Evolutionary conservation across 345 rosid species (phyloP).

Genomic region (Pelargonium nanum): DNA sequence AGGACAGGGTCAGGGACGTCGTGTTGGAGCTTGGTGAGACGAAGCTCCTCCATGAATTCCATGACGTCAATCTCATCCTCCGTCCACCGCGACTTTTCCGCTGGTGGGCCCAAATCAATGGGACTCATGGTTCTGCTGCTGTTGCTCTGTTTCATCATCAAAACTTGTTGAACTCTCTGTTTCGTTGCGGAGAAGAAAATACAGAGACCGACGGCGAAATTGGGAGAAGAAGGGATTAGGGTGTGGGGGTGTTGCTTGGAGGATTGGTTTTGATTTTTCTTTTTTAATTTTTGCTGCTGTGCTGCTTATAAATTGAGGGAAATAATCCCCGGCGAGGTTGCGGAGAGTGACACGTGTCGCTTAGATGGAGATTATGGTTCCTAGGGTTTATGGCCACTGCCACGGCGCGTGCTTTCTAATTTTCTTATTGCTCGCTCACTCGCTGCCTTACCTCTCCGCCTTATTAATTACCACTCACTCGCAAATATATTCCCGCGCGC

Average conservation of each 20-base stretch:
- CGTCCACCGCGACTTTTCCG: background rate
- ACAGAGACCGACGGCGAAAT: background rate
- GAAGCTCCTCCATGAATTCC: background rate
- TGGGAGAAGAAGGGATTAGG: background rate
- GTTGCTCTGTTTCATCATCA: no score
- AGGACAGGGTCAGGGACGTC: no score
- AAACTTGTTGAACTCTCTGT: no score
- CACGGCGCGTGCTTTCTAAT: background rate
- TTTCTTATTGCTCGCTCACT: no score
- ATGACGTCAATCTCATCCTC: background rate
- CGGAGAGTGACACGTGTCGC: background rate
- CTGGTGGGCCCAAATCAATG: no score
- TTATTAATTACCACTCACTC: no score
- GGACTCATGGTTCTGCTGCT: background rate
- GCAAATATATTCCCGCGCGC: no score
- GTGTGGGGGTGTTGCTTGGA: background rate
- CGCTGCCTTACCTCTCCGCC: no score
- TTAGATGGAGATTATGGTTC: background rate
- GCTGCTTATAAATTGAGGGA: background rate
- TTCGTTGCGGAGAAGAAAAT: no score
- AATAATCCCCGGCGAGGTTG: background rate
- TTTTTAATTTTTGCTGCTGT: no score
- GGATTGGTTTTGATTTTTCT: background rate
- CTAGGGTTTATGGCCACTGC: background rate
- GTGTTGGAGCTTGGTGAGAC: background rate